Percentiles rank a stretch among this genome's conserved stretches.
Conservation (phyloP, 1,284 basidiomycete genomes). For the Ceratobasidium sp. region DNA sequence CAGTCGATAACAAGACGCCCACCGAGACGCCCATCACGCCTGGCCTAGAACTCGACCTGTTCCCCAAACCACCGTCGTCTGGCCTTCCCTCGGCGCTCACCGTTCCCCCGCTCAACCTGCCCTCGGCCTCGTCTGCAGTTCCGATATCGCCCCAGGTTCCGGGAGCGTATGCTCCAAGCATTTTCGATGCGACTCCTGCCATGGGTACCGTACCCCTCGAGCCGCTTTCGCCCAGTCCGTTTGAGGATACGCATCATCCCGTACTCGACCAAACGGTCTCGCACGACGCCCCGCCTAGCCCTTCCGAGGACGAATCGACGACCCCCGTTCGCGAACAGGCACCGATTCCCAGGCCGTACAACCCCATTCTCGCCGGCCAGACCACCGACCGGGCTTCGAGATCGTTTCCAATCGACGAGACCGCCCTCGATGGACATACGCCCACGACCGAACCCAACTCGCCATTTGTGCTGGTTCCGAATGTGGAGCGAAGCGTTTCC, state of each 20-base stretch:
- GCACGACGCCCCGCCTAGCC: background rate
- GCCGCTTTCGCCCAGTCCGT: background rate
- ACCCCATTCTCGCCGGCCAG: background rate
- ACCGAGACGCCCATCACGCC: background rate
- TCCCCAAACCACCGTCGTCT: background rate
- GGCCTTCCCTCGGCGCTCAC: background rate
- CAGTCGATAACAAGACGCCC: background rate
- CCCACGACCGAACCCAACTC: background rate
- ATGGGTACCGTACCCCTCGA: background rate
- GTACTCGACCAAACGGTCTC: background rate
- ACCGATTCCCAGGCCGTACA: background rate
- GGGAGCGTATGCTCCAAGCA: background rate
- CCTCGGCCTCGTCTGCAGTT: background rate
- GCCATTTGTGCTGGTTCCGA: background rate
- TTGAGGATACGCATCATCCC: background rate
- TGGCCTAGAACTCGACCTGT: background rate
- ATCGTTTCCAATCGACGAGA: background rate
- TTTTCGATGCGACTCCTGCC: background rate
- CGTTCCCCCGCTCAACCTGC: background rate
- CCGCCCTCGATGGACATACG: background rate
- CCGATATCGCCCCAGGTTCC: background rate
- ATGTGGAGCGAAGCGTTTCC: background rate
- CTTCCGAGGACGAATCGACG: background rate
- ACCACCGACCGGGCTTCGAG: background rate
- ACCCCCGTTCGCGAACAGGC: background rate